These are phyloP conservation scores for Rhizopogon vulgaris DNA, from an alignment of 768 basidiomycete species.

Conservation along the genomic window DNA sequence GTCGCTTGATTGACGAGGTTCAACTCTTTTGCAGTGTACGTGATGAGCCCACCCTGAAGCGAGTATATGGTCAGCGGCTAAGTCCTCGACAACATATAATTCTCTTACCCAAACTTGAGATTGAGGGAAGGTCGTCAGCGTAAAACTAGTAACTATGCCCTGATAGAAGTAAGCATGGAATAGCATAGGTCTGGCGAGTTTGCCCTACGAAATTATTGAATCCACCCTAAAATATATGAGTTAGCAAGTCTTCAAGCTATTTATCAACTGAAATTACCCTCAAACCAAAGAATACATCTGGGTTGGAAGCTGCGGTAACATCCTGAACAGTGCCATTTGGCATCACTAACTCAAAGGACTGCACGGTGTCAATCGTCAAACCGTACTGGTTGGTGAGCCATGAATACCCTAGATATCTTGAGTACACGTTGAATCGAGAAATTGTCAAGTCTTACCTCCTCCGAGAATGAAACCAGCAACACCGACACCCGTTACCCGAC, in stretches of 20 bases:
- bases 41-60: slow-evolving; percentile 2
- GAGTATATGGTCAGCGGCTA: not conserved
- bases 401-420: slow-evolving; percentile 39
- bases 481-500: slow-evolving; percentile 48
- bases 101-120: slow-evolving; percentile 48
- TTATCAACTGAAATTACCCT: slow-evolving; percentile 20
- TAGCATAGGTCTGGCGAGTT: slow-evolving; percentile 20
- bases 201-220: slow-evolving; percentile 45
- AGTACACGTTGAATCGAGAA: slow-evolving; percentile 10
- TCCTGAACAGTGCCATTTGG: slow-evolving; percentile 38
- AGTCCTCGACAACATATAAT: not conserved
- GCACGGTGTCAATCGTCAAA: slow-evolving; percentile 45
- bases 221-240: slow-evolving; percentile 37
- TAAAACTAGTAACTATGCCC: slow-evolving; percentile 55
- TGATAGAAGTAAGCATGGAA: slow-evolving; percentile 18
- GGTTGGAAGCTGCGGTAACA: slow-evolving; percentile 24
- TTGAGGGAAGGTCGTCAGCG: slow-evolving; percentile 47
- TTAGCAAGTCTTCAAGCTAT: not conserved
- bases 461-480: slow-evolving; percentile 50
- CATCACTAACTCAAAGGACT: slow-evolving; percentile 48
- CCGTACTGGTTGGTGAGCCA: slow-evolving; percentile 56
- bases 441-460: slow-evolving; percentile 35
- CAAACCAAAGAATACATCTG: slow-evolving; percentile 34
- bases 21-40: slow-evolving; percentile 1
- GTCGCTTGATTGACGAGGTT: slow-evolving; percentile 1